Percentiles rank a stretch among this genome's conserved stretches.
Evolutionary conservation across 805 yeast species (phyloP).

Genomic region (Nakazawaea peltata): DNA sequence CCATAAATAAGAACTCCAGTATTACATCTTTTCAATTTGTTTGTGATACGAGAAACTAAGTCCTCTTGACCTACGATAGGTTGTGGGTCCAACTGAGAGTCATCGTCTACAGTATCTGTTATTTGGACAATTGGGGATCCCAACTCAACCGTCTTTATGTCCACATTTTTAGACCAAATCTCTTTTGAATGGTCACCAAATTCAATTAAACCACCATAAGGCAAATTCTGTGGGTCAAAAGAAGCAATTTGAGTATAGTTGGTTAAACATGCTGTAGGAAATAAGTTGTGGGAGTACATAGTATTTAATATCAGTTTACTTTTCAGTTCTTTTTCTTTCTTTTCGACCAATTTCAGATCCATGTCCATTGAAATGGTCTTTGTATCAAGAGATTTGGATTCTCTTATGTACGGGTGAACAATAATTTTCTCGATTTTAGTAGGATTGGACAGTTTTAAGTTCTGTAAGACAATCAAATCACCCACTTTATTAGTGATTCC

Average conservation of each 20-base stretch:
- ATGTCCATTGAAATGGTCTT: too few relatives aligned
- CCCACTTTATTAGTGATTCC: constrained; percentile 45
- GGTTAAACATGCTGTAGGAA: constrained; percentile 32
- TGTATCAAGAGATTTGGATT: constrained; percentile 1
- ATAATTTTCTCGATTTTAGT: constrained; percentile 28
- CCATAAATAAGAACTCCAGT: constrained; percentile 64
- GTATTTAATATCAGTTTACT: constrained; percentile 14
- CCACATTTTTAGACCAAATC: too few relatives aligned
- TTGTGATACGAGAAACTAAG: constrained; percentile 29
- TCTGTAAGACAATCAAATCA: constrained; percentile 42
- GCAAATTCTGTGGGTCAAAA: constrained; percentile 31
- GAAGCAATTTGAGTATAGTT: constrained; percentile 45
- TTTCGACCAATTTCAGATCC: constrained; percentile 15
- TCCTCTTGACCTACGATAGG: constrained; percentile 49
- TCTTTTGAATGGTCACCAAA: too few relatives aligned
- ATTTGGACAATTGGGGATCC: constrained; percentile 26
- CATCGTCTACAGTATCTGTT: too few relatives aligned
- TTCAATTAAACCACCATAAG: constrained; percentile 53
- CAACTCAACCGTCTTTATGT: constrained; percentile 46
- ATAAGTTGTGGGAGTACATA: constrained; percentile 11
- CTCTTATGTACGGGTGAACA: constrained; percentile 47
- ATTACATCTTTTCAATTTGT: constrained; percentile 33
- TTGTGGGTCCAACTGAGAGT: too few relatives aligned
- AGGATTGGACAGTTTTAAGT: constrained; percentile 31
- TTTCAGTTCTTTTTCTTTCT: constrained; percentile 15